Conservation (phyloP, 768 basidiomycete species). For the Auricularia cornea region DNA sequence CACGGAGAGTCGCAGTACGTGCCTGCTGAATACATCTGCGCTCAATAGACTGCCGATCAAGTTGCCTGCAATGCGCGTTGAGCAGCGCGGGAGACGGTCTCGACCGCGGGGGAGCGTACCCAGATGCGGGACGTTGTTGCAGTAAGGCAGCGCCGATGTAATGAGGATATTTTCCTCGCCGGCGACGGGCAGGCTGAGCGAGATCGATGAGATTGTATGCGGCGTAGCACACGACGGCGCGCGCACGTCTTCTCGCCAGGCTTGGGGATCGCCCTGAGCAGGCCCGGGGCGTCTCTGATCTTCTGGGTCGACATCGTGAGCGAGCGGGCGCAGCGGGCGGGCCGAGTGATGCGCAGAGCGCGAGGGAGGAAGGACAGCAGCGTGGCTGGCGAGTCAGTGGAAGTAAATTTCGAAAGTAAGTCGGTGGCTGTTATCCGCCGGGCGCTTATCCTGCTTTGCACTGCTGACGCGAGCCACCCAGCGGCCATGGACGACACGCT, state of each 20-base stretch:
- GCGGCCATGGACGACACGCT: neutral
- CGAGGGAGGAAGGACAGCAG: neutral
- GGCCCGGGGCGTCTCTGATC: constrained; percentile 34
- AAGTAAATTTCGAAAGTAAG: neutral
- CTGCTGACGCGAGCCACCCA: no score
- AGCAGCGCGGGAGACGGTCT: neutral
- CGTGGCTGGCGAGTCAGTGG: neutral
- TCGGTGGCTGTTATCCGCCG: neutral
- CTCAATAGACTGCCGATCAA: constrained; percentile 94
- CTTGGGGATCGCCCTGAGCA: constrained; percentile 36
- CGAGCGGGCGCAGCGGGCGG: neutral
- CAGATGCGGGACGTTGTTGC: constrained; percentile 95
- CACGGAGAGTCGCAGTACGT: constrained; percentile 24
- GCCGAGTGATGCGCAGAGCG: neutral
- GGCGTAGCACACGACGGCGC: neutral
- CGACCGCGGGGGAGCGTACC: constrained; percentile 38
- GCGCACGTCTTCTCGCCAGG: constrained; percentile 38
- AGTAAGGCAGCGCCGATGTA: constrained; percentile 92
- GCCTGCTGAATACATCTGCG: constrained; percentile 95
- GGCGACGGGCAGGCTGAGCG: constrained; percentile 58
- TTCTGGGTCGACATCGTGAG: constrained; percentile 23
- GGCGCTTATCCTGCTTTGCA: neutral
- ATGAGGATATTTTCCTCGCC: constrained; percentile 86
- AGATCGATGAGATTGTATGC: constrained; percentile 2
- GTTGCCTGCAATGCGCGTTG: constrained; percentile 43